Percentiles rank a stretch among this genome's conserved stretches.
phyloP scores from a whole-genome alignment of 331 rosid species.

The Stylosanthes scabra region DNA sequence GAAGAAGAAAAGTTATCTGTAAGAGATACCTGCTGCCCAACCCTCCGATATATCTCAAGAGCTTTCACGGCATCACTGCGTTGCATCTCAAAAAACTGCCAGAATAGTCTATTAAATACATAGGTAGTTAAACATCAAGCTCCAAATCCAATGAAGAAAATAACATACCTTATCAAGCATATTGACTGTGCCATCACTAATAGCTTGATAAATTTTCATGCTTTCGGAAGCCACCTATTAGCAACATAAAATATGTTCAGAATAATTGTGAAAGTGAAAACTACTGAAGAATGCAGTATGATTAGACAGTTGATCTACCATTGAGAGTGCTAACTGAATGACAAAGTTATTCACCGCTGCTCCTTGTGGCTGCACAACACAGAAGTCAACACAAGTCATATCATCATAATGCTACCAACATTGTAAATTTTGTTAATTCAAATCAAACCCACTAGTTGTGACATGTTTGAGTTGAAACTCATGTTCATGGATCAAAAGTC shows the following conservation, averaged over 20 bases:
- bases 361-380: constrained; percentile 88
- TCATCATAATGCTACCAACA: constrained; percentile 4
- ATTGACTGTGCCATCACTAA: constrained; percentile 94
- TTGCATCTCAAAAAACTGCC: constrained; percentile 99
- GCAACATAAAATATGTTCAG: constrained; percentile 44
- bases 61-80: constrained; percentile 86
- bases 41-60: constrained; percentile 91
- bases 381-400: constrained; percentile 18
- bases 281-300: constrained; percentile 6
- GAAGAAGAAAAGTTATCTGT: not conserved
- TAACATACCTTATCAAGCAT: constrained; percentile 92
- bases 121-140: constrained; percentile 36
- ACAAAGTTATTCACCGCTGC: constrained; percentile 90
- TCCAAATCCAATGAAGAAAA: constrained; percentile 40
- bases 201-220: constrained; percentile 93
- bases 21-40: constrained; percentile 88
- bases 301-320: constrained; percentile 64
- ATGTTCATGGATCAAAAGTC: constrained; percentile 29
- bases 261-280: constrained; percentile 24
- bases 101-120: constrained; percentile 39
- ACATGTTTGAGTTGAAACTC: constrained; percentile 23
- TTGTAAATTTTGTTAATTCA: constrained; percentile 25
- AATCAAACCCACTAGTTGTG: constrained; percentile 22
- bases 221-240: constrained; percentile 94
- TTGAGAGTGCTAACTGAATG: constrained; percentile 84